Evolutionary conservation across 2,329 filamentous ascomycete genomes (phyloP).

Genomic region (Fusarium sp.): DNA sequence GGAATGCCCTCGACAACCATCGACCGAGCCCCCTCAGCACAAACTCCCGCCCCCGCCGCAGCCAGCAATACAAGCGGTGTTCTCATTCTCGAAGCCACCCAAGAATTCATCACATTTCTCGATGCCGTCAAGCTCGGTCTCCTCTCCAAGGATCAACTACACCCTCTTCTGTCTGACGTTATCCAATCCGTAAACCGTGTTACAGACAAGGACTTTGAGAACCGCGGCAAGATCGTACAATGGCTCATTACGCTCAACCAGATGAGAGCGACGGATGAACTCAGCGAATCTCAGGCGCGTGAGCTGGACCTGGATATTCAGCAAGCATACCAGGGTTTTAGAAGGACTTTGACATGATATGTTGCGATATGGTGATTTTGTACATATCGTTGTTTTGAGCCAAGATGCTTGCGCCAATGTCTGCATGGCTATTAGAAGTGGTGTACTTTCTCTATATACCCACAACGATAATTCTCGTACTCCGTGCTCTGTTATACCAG

Average conservation of each 20-base stretch:
- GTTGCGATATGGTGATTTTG: slow-evolving; percentile 3
- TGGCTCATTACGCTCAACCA: slow-evolving; percentile 98
- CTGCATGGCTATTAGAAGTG: slow-evolving; percentile 12
- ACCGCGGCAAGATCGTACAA: slow-evolving; percentile 95
- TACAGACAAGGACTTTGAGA: slow-evolving; percentile 94
- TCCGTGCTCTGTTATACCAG: slow-evolving; percentile 69
- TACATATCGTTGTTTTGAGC: slow-evolving; percentile 14
- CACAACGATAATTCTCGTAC: slow-evolving; percentile 19
- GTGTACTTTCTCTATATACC: slow-evolving; percentile 41
- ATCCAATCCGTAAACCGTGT: slow-evolving; percentile 98
- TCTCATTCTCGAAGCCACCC: slow-evolving; percentile 89
- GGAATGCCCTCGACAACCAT: slow-evolving; percentile 90
- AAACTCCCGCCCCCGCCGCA: slow-evolving; percentile 57
- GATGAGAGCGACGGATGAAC: slow-evolving; percentile 94
- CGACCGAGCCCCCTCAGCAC: slow-evolving; percentile 63
- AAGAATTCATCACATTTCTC: slow-evolving; percentile 98
- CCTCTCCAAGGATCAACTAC: slow-evolving; percentile 94
- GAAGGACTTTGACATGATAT: slow-evolving; percentile 74
- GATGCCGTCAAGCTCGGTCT: slow-evolving; percentile 94
- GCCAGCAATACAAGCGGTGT: slow-evolving; percentile 67
- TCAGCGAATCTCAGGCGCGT: slow-evolving; percentile 86
- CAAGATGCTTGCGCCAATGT: slow-evolving; percentile 21
- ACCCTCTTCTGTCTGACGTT: slow-evolving; percentile 92
- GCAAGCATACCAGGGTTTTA: slow-evolving; percentile 93
- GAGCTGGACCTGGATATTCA: slow-evolving; percentile 95